phyloP scores from a whole-genome alignment of 208 protist genomes.

The Leptomonas seymouri region DNA sequence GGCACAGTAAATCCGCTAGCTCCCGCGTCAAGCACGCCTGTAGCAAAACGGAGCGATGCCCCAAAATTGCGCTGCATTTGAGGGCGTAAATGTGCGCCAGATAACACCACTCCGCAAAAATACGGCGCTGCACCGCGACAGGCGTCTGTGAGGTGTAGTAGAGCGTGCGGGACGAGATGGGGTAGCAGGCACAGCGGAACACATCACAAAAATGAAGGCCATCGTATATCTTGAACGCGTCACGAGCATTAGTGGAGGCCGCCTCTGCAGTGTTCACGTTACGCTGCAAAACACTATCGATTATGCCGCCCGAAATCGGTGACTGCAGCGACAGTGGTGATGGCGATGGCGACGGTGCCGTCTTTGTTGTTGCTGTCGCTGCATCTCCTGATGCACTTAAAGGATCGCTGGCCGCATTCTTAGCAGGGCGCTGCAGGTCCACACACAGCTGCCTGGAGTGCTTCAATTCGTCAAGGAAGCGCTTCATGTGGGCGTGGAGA shows the following conservation, averaged over 20 bases:
- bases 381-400: background rate
- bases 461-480: slow-evolving; percentile 19
- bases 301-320: background rate
- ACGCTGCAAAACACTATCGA: background rate
- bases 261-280: background rate
- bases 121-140: slow-evolving; percentile 18
- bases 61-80: slow-evolving; percentile 33
- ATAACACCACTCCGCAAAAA: slow-evolving; percentile 55
- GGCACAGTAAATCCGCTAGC: slow-evolving; percentile 33
- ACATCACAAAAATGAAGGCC: slow-evolving; percentile 34
- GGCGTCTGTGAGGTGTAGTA: slow-evolving; percentile 30
- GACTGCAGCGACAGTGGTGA: background rate
- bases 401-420: background rate
- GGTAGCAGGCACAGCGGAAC: slow-evolving; percentile 31
- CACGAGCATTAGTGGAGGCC: background rate
- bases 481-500: slow-evolving; percentile 11
- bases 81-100: slow-evolving; percentile 43
- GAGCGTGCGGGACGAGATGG: slow-evolving; percentile 15
- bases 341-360: background rate
- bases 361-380: background rate
- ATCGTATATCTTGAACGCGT: slow-evolving; percentile 20
- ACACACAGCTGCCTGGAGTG: slow-evolving; percentile 14
- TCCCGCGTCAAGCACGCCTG: slow-evolving; percentile 11
- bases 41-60: slow-evolving; percentile 20
- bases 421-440: slow-evolving; percentile 8